Base-by-base conservation (phyloP, 1,284 basidiomycete genomes). In the Marasmius fiardii region DNA sequence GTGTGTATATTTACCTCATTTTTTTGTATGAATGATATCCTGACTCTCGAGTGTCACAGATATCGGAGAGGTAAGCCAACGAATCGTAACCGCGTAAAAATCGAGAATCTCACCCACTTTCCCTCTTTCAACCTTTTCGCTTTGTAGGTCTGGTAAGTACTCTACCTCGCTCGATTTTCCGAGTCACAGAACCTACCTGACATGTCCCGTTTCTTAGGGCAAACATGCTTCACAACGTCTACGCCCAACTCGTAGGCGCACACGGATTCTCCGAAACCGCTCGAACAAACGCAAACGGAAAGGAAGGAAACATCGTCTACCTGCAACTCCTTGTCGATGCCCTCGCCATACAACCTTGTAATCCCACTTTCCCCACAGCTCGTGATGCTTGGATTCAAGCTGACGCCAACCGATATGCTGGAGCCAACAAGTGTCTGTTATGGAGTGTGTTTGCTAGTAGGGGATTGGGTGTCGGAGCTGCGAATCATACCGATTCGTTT, bases 311-410 rank as follows among this genome's bases (percentile, higher is more conserved):
- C 65, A 59, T 74, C 45, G 73, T 80, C 12, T 77, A 70, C 68
- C 58, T 81, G 35, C 77, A 77, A 57, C 72, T 80, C 43, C 76
- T 78, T 67, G 68, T 80, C 55, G 78, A 80, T 62, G 65, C 77
- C 14, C 72, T 82, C 20, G 57, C 75, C 2, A 65, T 81, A 23
- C 76, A 79, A 66, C 79, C 78, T 8, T 81, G 79, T 68, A 78
- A 78, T 66, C 79, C 80, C 3, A 79, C 75, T 12, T 73, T 54
- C 14, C 43, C 43, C 18, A 62, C 65, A 31, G 72, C 77, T 8
- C 77, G 80, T 51, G 71, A 78, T 57, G 79, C 79, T 18, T 80
- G 76, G 74, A 76, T 81, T 51, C 79, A 80, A 64, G 79, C 80
- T 24, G 80, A 82, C 58, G 68, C 63, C 21, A 79, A 80, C 66